Base-by-base conservation (phyloP, 169 alveolate genomes). In the Plasmodium fragile region DNA sequence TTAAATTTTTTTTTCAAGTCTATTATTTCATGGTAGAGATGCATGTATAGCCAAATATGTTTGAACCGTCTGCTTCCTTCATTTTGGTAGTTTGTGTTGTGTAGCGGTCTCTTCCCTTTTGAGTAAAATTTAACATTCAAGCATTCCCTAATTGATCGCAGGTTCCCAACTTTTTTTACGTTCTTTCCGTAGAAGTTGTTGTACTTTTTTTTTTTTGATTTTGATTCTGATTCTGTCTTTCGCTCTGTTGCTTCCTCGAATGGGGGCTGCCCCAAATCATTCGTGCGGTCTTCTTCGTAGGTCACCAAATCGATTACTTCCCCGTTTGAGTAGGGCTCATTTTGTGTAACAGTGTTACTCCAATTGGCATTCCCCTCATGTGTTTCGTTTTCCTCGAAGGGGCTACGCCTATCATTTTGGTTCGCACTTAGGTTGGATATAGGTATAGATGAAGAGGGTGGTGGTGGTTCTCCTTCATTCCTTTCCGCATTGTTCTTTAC, bases 1-100 rank as follows among this genome's bases (percentile, higher is more conserved):
- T 55, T 70, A 2, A 41, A 34, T 49, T 72, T 43, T 30, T 78
- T 78, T 11, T 72, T 41, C 72, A 89, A 59, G 25, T 89, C 89
- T 39, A 89, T 78, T 53, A 78, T 25, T n/a, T 78, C 81, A 25
- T 89, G 79, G 22, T 30, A 72, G 16, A 89, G 43, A n/a, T 89
- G 94, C 28, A 65, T n/a, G 52, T 78, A 89, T 36, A 89, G 22
- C 94, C 94, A 89, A 11, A 53, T 25, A 13, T 77, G 36, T 53
- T 49, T 59, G 55, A 89, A 89, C 6, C 5, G 4, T 73, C 34
- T 30, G 3, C 7, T 22, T 83, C 53, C 75, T 49, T 45, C 34
- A 11, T 28, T 65, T 65, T 22, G 11, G n/a, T 34, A 11, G 75
- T 65, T 65, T 25, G 11, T 25, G 2, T 25, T 65, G 11, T 65